phyloP scores from a whole-genome alignment of 352 stramenopile species.

The Globisporangium nodosum region DNA sequence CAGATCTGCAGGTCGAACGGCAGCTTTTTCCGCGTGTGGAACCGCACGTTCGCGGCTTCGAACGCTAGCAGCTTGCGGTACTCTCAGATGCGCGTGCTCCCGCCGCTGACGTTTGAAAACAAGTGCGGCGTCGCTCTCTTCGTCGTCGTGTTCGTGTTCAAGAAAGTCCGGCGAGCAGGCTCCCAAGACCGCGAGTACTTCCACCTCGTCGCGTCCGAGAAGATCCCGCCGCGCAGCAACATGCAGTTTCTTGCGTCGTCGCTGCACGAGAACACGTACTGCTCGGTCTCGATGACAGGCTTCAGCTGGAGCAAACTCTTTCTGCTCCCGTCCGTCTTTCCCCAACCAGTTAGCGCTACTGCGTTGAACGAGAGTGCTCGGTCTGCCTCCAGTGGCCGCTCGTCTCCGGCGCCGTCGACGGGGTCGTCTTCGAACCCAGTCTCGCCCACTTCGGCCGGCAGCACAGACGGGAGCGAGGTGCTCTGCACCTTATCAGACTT shows the following conservation, averaged over 20 bases:
- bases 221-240: slow-evolving; percentile 36
- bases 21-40: slow-evolving; percentile 65
- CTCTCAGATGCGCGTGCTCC: slow-evolving; percentile 56
- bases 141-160: slow-evolving; percentile 72
- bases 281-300: slow-evolving; percentile 67
- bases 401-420: slow-evolving; percentile 1
- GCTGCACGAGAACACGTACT: slow-evolving; percentile 72
- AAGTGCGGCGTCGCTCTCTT: slow-evolving; percentile 68
- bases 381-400: background rate
- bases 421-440: slow-evolving; percentile 11
- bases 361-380: background rate
- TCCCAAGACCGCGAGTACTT: slow-evolving; percentile 65
- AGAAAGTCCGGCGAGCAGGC: slow-evolving; percentile 57
- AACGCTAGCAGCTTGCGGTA: slow-evolving; percentile 66
- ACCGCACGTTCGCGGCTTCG: slow-evolving; percentile 52
- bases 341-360: slow-evolving; percentile 3
- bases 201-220: slow-evolving; percentile 65
- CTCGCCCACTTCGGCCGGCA: slow-evolving; percentile 11
- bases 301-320: slow-evolving; percentile 81
- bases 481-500: slow-evolving; percentile 58
- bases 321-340: slow-evolving; percentile 33
- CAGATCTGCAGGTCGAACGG: slow-evolving; percentile 67
- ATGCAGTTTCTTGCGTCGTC: slow-evolving; percentile 63
- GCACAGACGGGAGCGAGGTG: slow-evolving; percentile 17
- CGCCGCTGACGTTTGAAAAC: slow-evolving; percentile 71